phyloP scores from a whole-genome alignment of 257 asterid genomes.

The Prunella vulgaris region DNA sequence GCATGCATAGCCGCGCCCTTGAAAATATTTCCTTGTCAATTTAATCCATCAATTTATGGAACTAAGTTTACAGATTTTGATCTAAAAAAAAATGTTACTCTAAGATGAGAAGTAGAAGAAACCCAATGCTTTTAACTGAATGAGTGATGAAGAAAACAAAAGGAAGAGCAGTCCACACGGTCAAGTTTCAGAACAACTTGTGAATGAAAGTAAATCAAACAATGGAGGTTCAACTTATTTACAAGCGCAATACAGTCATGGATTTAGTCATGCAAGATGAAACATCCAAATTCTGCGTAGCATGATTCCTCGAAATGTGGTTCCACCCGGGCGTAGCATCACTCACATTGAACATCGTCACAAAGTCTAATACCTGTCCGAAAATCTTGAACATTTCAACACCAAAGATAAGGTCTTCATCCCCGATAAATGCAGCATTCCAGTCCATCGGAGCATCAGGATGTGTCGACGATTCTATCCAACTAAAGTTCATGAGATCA shows the following conservation, averaged over 20 bases:
- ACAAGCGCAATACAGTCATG: conserved; percentile 73
- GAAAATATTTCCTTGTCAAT: neutral
- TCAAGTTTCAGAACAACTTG: neutral
- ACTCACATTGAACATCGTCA: conserved; percentile 55
- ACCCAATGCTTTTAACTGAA: conserved; percentile 4
- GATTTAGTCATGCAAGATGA: conserved; percentile 87
- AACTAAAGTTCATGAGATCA: conserved; percentile 42
- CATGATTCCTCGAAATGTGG: conserved; percentile 71
- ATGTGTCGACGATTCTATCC: conserved; percentile 66
- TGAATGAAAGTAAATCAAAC: conserved; percentile 2
- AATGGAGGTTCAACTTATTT: conserved; percentile 6
- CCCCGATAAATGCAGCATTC: conserved; percentile 91
- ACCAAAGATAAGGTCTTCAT: conserved; percentile 58
- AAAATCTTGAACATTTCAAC: conserved; percentile 95
- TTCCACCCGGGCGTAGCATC: conserved; percentile 46
- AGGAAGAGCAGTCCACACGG: neutral
- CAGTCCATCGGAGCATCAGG: conserved; percentile 99
- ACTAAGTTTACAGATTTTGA: too few species aligned
- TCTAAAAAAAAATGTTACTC: too few species aligned
- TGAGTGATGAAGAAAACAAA: neutral
- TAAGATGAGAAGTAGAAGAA: neutral
- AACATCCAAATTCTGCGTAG: conserved; percentile 73
- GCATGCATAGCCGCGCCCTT: neutral
- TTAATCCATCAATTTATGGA: too few species aligned
- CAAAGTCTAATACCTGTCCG: conserved; percentile 90